Evolutionary conservation across 2,329 filamentous ascomycete species (phyloP).

Genomic region (Alternaria triticimaculans): DNA sequence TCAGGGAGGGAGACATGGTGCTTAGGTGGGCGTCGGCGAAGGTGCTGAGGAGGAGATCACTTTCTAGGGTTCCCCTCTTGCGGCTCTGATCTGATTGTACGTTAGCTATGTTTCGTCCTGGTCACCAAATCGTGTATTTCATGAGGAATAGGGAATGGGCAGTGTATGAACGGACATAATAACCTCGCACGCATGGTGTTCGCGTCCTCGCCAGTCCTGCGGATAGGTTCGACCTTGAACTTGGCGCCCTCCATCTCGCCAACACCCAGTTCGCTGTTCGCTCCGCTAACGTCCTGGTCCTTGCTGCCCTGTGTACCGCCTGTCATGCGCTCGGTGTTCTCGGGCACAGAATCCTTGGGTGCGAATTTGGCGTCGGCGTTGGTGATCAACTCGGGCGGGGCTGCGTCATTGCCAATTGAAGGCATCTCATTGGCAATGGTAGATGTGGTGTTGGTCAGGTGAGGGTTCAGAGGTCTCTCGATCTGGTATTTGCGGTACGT

Average conservation of each 20-base stretch:
- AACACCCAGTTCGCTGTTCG: slow-evolving; percentile 35
- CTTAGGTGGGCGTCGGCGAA: slow-evolving; percentile 84
- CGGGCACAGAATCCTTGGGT: slow-evolving; percentile 66
- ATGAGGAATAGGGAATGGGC: neutral
- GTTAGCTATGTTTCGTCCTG: slow-evolving; percentile 10
- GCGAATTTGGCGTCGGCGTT: slow-evolving; percentile 62
- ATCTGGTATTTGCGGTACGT: slow-evolving; percentile 64
- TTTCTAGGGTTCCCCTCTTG: slow-evolving; percentile 94
- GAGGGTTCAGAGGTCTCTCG: slow-evolving; percentile 65
- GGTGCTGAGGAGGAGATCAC: slow-evolving; percentile 93
- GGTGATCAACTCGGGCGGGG: slow-evolving; percentile 67
- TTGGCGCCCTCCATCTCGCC: slow-evolving; percentile 55
- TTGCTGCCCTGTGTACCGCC: slow-evolving; percentile 65
- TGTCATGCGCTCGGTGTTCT: slow-evolving; percentile 70
- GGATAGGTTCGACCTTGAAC: slow-evolving; percentile 90
- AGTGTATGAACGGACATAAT: slow-evolving; percentile 62
- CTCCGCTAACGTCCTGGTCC: slow-evolving; percentile 39
- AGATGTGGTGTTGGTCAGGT: slow-evolving; percentile 69
- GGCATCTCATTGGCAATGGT: slow-evolving; percentile 70
- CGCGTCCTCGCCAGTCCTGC: slow-evolving; percentile 80
- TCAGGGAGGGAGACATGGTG: slow-evolving; percentile 74
- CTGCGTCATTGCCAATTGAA: slow-evolving; percentile 61
- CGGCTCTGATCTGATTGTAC: slow-evolving; percentile 80
- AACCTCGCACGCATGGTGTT: slow-evolving; percentile 89
- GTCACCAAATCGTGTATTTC: neutral